These are phyloP conservation scores for Gentiana macrophylla DNA, from an alignment of 257 asterid genomes.

Conservation along the genomic window DNA sequence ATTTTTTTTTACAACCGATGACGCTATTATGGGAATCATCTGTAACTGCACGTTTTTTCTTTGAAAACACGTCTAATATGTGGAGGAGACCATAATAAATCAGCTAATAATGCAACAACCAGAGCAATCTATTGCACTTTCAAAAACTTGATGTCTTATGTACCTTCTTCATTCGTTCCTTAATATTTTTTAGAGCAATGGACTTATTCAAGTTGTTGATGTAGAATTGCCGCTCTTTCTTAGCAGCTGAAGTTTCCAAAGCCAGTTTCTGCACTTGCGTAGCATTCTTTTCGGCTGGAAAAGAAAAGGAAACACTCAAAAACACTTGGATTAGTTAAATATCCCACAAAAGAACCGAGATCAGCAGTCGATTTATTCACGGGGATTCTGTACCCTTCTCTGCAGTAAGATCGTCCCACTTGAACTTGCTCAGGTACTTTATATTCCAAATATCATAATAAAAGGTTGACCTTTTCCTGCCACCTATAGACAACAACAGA, in stretches of 20 bases:
- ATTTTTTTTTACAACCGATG: not conserved
- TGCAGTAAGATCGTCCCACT: constrained; percentile 93
- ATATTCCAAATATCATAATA: constrained; percentile 91
- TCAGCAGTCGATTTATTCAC: constrained; percentile 2
- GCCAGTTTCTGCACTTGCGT: constrained; percentile 64
- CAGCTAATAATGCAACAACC: not conserved
- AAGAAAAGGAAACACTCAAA: not conserved
- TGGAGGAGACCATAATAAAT: not conserved
- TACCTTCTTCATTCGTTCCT: constrained; percentile 79
- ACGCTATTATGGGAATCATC: not conserved
- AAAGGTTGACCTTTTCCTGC: constrained; percentile 74
- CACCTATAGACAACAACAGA: constrained; percentile 43
- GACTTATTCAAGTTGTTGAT: constrained; percentile 75
- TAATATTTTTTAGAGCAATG: constrained; percentile 45
- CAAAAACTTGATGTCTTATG: not conserved
- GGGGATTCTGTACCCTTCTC: constrained; percentile 46
- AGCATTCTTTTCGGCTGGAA: constrained; percentile 66
- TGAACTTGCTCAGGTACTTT: constrained; percentile 90
- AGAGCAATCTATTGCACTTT: not conserved
- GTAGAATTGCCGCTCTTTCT: constrained; percentile 71
- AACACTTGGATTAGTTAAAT: constrained; percentile 10
- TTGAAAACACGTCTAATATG: not conserved
- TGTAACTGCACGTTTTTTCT: not conserved
- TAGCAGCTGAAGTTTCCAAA: constrained; percentile 74
- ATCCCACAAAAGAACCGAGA: constrained; percentile 5